Evolutionary conservation across 179 eudicot genomes (phyloP), one percentile per base, ranked within the genome.

Genomic region (Spinacia oleracea): DNA sequence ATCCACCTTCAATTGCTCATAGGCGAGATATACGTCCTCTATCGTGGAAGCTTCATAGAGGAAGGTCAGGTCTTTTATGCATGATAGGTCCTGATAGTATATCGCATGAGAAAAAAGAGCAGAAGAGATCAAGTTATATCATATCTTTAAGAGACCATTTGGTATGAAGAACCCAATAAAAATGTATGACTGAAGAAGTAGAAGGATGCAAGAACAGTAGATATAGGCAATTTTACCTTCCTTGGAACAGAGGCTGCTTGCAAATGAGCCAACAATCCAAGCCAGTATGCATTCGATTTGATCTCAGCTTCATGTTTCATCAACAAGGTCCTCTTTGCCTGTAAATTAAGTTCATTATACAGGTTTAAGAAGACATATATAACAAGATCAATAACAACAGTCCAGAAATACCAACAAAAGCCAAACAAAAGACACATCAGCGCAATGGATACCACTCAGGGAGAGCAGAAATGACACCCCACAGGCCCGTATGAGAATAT

Each of bases 231-330:
- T 51, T 50, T 78, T 81, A 93, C 99, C 97, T 96, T 96, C 81
- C 93, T 92, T 3, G 97, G 96, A 74, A 96, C 91, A 83, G 96
- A 91, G 74, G 86, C 63, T 23, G 99, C 97, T 86, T 96, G 99
- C 78, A 96, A 85, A 86, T 96, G 98, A 73, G 99, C 93, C 86
- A 96, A 78, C 86, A 96, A 84, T 60, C 99, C 99, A 77, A 96
- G 91, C 98, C 99, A 96, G 84, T 96, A 96, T 8, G 97, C 96
- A 81, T 96, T 96, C 66, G 97, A 88, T 88, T 96, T 96, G 81
- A 87, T 90, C 82, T 96, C 99, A 85, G 98, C 99, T 82, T 96
- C 99, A 80, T 96, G 99, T 81, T 92, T 91, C 99, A 96, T 96
- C 82, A 96, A 73, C 82, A 96, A 78, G 69, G 99, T 96, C 79